phyloP scores from a whole-genome alignment of 228 moss, liverwort and hornwort species.

The Sphagnum fallax region DNA sequence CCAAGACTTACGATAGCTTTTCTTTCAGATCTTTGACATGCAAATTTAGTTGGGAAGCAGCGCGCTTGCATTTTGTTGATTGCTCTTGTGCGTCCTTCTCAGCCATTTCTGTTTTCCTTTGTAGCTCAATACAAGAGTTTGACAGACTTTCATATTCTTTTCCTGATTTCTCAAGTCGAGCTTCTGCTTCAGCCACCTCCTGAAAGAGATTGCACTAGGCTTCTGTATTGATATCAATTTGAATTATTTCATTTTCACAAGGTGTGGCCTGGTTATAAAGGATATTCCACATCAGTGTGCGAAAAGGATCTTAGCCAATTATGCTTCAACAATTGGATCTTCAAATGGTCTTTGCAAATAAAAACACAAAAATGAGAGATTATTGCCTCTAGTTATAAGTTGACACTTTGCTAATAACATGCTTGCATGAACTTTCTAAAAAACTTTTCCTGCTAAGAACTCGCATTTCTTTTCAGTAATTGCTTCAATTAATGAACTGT shows the following conservation, averaged over 20 bases:
- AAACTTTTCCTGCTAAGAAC: too few species aligned
- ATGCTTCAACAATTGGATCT: neutral
- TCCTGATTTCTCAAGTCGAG: slow-evolving; percentile 45
- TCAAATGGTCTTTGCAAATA: neutral
- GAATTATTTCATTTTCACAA: neutral
- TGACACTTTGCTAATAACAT: too few species aligned
- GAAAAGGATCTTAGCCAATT: neutral
- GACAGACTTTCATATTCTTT: slow-evolving; percentile 37
- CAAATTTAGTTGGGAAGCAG: slow-evolving; percentile 41
- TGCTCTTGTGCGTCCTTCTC: slow-evolving; percentile 63
- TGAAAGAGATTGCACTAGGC: slow-evolving; percentile 4
- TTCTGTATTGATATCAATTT: neutral
- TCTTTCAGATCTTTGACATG: slow-evolving; percentile 57
- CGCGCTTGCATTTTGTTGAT: slow-evolving; percentile 56
- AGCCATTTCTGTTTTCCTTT: slow-evolving; percentile 48
- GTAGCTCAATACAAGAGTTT: slow-evolving; percentile 42
- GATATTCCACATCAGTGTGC: neutral
- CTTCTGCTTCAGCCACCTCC: slow-evolving; percentile 58
- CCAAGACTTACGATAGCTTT: slow-evolving; percentile 27
- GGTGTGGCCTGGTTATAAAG: neutral
- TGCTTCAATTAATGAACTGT: too few species aligned
- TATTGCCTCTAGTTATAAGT: too few species aligned
- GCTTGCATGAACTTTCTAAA: too few species aligned
- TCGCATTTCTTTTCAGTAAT: too few species aligned
- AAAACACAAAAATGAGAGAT: neutral